These are phyloP conservation scores for Ustilago shanxiensis DNA, from an alignment of 1,284 basidiomycete genomes.

Conservation along the genomic window DNA sequence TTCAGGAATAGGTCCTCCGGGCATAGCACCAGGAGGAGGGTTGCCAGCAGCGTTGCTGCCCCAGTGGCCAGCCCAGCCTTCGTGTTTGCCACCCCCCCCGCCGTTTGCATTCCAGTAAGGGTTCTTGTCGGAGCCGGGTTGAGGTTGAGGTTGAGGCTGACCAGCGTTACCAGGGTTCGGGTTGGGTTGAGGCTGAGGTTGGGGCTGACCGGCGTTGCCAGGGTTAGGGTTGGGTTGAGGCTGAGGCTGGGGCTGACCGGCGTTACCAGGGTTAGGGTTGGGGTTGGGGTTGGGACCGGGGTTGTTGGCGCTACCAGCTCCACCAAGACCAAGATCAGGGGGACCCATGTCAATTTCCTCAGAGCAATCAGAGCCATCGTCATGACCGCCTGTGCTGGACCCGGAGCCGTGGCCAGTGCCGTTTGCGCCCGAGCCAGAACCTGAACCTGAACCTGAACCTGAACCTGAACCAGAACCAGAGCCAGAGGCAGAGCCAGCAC, in stretches of 20 bases:
- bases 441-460: slow-evolving; percentile 8
- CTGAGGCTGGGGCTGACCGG: too few species aligned
- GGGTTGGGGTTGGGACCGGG: not conserved
- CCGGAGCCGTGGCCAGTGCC: slow-evolving; percentile 14
- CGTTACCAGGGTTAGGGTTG: slow-evolving; percentile 7
- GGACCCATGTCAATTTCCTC: too few species aligned
- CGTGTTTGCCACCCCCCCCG: too few species aligned
- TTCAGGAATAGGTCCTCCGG: not conserved
- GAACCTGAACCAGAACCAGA: slow-evolving; percentile 8
- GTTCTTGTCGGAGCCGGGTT: too few species aligned
- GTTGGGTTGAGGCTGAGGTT: too few species aligned
- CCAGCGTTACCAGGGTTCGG: not conserved
- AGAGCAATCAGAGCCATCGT: too few species aligned
- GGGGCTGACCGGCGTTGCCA: too few species aligned
- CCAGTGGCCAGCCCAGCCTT: too few species aligned
- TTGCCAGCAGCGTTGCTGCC: too few species aligned
- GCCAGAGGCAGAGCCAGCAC: slow-evolving; percentile 9
- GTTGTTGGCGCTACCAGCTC: not conserved
- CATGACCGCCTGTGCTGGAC: not conserved
- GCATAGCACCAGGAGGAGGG: not conserved
- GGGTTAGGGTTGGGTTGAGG: too few species aligned
- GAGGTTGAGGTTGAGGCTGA: not conserved
- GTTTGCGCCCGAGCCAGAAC: slow-evolving; percentile 9
- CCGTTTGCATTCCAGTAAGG: too few species aligned
- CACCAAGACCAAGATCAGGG: slow-evolving; percentile 22